Conservation (phyloP, 108 stramenopile genomes). For the Cyclostephanos invisitatus region DNA sequence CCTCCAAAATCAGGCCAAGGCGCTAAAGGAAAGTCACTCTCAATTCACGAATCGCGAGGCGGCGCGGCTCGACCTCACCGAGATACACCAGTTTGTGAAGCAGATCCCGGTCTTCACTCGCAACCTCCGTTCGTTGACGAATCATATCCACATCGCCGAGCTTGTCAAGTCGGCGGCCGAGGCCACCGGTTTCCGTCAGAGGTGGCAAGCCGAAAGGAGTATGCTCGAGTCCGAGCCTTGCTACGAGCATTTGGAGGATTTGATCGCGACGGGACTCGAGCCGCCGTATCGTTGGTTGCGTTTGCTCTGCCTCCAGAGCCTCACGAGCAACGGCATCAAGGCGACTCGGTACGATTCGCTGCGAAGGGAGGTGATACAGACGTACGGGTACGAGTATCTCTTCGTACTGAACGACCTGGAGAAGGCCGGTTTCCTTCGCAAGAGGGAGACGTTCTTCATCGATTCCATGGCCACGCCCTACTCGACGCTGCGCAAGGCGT, state of each 20-base stretch:
- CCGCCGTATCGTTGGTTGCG: conserved; percentile 75
- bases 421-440: conserved; percentile 77
- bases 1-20: conserved; percentile 93
- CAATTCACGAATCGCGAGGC: conserved; percentile 87
- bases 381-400: conserved; percentile 92
- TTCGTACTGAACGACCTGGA: conserved; percentile 85
- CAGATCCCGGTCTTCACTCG: conserved; percentile 87
- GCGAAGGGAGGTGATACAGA: conserved; percentile 84
- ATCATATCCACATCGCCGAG: conserved; percentile 96
- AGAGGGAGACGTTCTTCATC: conserved; percentile 74
- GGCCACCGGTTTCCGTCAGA: conserved; percentile 77
- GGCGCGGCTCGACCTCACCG: conserved; percentile 83
- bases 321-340: conserved; percentile 90
- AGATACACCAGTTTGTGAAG: conserved; percentile 98
- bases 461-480: conserved; percentile 73
- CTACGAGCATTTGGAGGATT: conserved; percentile 82
- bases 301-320: conserved; percentile 88
- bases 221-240: conserved; percentile 93
- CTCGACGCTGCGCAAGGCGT: conserved; percentile 65
- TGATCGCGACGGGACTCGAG: conserved; percentile 67
- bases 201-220: conserved; percentile 94
- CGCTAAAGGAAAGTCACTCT: conserved; percentile 86
- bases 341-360: conserved; percentile 85
- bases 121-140: conserved; percentile 80
- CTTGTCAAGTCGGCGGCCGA: conserved; percentile 85